Evolutionary conservation across 805 yeast species (phyloP).

Genomic region (Lachancea fermentati): DNA sequence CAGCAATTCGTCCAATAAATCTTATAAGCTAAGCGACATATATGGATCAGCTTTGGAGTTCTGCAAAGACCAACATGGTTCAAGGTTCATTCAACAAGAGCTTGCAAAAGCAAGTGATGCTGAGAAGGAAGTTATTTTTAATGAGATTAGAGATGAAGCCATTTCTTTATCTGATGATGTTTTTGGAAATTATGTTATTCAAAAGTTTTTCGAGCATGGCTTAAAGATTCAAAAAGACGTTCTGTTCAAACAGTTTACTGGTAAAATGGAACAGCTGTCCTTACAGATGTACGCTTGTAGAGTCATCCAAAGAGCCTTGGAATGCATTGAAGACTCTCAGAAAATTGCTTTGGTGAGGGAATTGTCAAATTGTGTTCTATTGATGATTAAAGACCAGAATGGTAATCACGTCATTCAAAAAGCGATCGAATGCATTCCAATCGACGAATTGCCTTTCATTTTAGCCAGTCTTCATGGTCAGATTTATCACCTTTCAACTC

Average conservation of each 20-base stretch:
- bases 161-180: constrained; percentile 89
- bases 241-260: constrained; percentile 50
- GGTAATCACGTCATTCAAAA: constrained; percentile 98
- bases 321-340: constrained; percentile 56
- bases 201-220: constrained; percentile 86
- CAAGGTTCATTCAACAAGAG: constrained; percentile 91
- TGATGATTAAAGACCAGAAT: constrained; percentile 88
- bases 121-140: constrained; percentile 76
- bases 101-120: constrained; percentile 56
- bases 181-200: constrained; percentile 95
- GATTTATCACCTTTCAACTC: constrained; percentile 83
- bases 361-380: constrained; percentile 52
- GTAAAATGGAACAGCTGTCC: constrained; percentile 68
- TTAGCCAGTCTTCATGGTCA: constrained; percentile 61
- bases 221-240: constrained; percentile 60
- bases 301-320: constrained; percentile 91
- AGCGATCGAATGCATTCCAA: constrained; percentile 81
- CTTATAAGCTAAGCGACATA: constrained; percentile 61
- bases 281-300: constrained; percentile 98
- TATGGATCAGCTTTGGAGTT: constrained; percentile 87
- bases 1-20: constrained; percentile 48
- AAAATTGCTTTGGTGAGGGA: constrained; percentile 68
- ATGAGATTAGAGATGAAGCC: constrained; percentile 71
- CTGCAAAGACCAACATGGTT: constrained; percentile 94
- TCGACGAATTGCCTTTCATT: constrained; percentile 62